phyloP scores from a whole-genome alignment of 352 stramenopile species.

The Phytophthora ramorum region DNA sequence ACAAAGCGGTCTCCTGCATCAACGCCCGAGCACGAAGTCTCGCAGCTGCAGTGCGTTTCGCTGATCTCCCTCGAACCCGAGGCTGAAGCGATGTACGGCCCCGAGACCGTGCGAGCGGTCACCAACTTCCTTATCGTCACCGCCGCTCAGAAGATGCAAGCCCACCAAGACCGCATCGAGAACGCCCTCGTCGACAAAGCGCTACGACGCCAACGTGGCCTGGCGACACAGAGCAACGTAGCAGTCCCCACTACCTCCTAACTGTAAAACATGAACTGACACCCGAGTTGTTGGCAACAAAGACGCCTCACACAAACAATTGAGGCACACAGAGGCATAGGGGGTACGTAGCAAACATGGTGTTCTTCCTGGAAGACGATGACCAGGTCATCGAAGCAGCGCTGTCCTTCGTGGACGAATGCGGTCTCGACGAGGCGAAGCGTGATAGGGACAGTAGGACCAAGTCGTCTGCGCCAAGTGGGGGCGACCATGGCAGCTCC shows the following conservation, averaged over 20 bases:
- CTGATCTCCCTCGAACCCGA: constrained; percentile 39
- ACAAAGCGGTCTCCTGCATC: constrained; percentile 11
- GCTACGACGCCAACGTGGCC: constrained; percentile 10
- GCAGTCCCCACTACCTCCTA: neutral
- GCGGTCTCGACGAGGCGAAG: neutral
- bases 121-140: constrained; percentile 46
- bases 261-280: neutral
- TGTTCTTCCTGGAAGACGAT: constrained; percentile 25
- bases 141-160: constrained; percentile 38
- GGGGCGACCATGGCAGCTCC: neutral
- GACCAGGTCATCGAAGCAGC: constrained; percentile 24
- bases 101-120: constrained; percentile 32
- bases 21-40: constrained; percentile 24
- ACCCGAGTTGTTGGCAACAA: neutral
- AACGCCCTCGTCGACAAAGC: constrained; percentile 33
- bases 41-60: constrained; percentile 36
- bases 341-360: constrained; percentile 4
- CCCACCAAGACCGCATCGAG: constrained; percentile 43
- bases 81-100: constrained; percentile 28
- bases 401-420: constrained; percentile 37
- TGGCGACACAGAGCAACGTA: neutral
- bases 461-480: constrained; percentile 1
- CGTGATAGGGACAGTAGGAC: neutral
- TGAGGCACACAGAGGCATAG: neutral
- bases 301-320: neutral